Base-by-base conservation (phyloP, 176 grass and related monocot genomes). In the Oryza nivara region DNA sequence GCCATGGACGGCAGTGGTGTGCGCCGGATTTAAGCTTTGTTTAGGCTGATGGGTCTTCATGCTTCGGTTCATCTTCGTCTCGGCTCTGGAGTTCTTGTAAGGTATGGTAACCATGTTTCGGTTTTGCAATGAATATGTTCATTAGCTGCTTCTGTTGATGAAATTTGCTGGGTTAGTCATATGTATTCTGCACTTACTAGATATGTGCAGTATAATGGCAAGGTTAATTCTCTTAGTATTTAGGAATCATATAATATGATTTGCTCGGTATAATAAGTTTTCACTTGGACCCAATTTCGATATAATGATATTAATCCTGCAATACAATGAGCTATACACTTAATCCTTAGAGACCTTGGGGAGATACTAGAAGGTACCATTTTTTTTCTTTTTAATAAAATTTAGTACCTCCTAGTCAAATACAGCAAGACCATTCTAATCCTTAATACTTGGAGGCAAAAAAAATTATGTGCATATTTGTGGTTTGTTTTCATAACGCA, bases 101-200 rank as follows among this genome's bases (percentile, higher is more conserved):
- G 9, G 1, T 72, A 4, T 71, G 26, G 7, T 1, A 36, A 36
- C 25, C 19, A 15, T 64, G 72, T 28, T 86, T 68, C 20, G 38
- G 67, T 73, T 78, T 14, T 77, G 25, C 56, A 46, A 9, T 35
- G 0, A 7, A 68, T 78, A 7, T 60, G 16, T 54, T 58, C 15
- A 11, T 4, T 2, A 84, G 60, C 7, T 89, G 47, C 7, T 89
- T 47, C 25, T 75, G 25, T 46, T 68, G 25, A 74, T 77, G 2
- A 0, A 47, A 5, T 11, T 23, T 43, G 1, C 19, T 13, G 11
- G 30, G 0, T 23, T 78, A 41, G 3, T 23, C n/a, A 15, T 28
- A 7, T 69, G 4, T 32, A 2, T 46, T 34, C 30, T 15, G 30
- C 12, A 19, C 69, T 15, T 19, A 14, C 13, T 68, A 48, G 36